phyloP scores from a whole-genome alignment of 108 stramenopile genomes.

The Fragilaria crotonensis region DNA sequence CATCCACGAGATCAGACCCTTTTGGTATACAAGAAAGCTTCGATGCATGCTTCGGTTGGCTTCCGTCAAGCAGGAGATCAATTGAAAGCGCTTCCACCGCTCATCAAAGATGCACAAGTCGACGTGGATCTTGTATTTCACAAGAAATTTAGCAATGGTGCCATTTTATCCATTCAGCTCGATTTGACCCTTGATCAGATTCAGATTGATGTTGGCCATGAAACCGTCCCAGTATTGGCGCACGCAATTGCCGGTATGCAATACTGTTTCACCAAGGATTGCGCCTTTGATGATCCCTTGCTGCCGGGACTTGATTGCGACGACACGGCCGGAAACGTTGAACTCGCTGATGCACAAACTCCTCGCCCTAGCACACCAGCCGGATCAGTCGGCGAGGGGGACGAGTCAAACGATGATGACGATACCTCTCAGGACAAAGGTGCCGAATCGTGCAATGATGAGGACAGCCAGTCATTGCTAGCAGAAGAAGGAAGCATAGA shows the following conservation, averaged over 20 bases:
- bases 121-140: slow-evolving; percentile 57
- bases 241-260: slow-evolving; percentile 25
- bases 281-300: slow-evolving; percentile 69
- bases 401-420: slow-evolving; percentile 2
- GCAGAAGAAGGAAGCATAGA: neutral
- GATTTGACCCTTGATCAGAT: slow-evolving; percentile 50
- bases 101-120: slow-evolving; percentile 13
- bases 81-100: neutral
- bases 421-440: neutral
- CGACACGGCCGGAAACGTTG: neutral
- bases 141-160: slow-evolving; percentile 57
- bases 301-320: slow-evolving; percentile 4
- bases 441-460: slow-evolving; percentile 1
- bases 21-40: slow-evolving; percentile 57
- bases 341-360: neutral
- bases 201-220: slow-evolving; percentile 37
- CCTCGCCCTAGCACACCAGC: neutral
- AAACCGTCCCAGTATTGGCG: slow-evolving; percentile 21
- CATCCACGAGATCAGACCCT: slow-evolving; percentile 17
- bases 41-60: slow-evolving; percentile 22
- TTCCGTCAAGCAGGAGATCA: neutral
- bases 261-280: slow-evolving; percentile 61
- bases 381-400: neutral
- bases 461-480: neutral
- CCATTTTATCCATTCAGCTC: slow-evolving; percentile 47